Evolutionary conservation across 2,329 filamentous ascomycete species (phyloP).

Genomic region (Cladosporium sp.): DNA sequence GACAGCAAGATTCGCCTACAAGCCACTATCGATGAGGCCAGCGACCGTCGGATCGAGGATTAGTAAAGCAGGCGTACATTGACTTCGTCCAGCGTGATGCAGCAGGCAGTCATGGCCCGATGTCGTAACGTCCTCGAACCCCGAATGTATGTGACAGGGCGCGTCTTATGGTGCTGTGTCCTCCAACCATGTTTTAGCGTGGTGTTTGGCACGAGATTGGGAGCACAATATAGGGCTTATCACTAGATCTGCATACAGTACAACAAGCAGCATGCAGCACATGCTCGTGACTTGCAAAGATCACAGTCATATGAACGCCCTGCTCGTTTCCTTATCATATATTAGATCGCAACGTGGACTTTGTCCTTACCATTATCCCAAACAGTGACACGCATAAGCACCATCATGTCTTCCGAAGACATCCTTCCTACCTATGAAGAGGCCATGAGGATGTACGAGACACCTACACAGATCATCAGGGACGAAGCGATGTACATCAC

Average conservation of each 20-base stretch:
- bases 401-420: conserved; percentile 1
- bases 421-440: conserved; percentile 6
- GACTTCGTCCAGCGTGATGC: too few species aligned
- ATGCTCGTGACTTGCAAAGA: neutral
- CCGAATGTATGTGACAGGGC: too few species aligned
- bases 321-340: neutral
- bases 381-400: too few species aligned
- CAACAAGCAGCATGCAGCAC: neutral
- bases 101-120: too few species aligned
- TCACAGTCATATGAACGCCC: neutral
- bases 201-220: neutral
- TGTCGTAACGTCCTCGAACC: too few species aligned
- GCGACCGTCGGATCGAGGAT: neutral
- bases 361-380: too few species aligned
- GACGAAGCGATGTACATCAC: neutral
- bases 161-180: too few species aligned
- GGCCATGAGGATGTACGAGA: neutral
- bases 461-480: neutral
- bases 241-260: neutral
- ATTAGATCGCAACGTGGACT: too few species aligned
- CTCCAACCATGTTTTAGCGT: too few species aligned
- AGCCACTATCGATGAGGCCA: neutral
- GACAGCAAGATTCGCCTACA: too few species aligned
- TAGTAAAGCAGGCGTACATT: neutral
- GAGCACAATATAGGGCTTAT: neutral